Base-by-base conservation (phyloP, 345 rosid species). In the Excoecaria agallocha region DNA sequence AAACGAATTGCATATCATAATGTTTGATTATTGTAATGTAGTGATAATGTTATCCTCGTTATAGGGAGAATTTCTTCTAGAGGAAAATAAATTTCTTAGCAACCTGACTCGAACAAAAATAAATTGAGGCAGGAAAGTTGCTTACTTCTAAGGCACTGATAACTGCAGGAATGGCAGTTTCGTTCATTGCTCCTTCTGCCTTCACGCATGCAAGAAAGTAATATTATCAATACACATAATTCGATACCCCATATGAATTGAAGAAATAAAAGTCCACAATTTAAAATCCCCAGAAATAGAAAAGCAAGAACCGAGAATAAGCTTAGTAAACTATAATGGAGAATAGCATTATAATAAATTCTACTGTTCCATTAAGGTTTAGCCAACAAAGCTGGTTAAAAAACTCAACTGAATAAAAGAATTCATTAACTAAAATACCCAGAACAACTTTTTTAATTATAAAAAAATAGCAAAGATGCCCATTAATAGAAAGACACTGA, bases 151-250 rank as follows among this genome's bases (percentile, higher is more conserved):
- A 89, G 60, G 91, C 94, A 71, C 54, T 71, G 13, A 88, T 85
- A 20, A 90, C 88, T 19, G 77, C 79, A 61, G 90, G 89, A 81
- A 90, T 79, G 68, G 88, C 85, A 22, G 87, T 24, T 78, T 92
- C 97, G 61, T 73, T 92, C 87, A 92, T 84, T 19, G 84, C 69
- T 70, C 97, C 93, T 79, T 92, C 94, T 43, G 93, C 97, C 93
- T 91, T 78, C 82, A 80, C 17, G 77, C 43, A 69, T 52, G 61
- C 50, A 69, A 66, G 74, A 75, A 57, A 50, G 39, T 54, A 39
- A 54, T 35, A 63, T 8, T 6, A 74, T 52, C 68, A 63, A 71
- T 59, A 55, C 25, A 55, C 4, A 55, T 16, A 6, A 55, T 24
- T 43, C 10, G 55, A 56, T 12, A 70, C 39, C 37, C 9, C 48